Evolutionary conservation across 495 filamentous ascomycete species (phyloP).

Genomic region (Astrocystis sublimbata): DNA sequence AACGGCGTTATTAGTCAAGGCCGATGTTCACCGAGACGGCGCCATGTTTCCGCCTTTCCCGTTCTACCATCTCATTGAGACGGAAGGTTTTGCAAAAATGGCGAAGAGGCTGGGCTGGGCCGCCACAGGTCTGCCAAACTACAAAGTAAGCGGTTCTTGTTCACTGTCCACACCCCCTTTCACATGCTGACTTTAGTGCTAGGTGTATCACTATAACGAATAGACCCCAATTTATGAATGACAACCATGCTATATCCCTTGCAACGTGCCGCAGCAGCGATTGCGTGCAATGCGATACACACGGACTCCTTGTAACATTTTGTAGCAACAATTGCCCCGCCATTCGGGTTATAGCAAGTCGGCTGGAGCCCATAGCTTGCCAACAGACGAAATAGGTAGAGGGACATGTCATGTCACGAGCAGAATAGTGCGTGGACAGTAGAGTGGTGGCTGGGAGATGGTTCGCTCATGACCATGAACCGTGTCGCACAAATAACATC

Average conservation of each 20-base stretch:
- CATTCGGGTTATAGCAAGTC: neutral
- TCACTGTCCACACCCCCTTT: neutral
- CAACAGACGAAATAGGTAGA: neutral
- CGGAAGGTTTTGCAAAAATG: slow-evolving; percentile 98
- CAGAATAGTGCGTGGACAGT: slow-evolving; percentile 6
- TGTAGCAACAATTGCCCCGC: slow-evolving; percentile 19
- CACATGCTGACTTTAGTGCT: slow-evolving; percentile 30
- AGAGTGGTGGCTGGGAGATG: neutral
- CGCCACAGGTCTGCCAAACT: slow-evolving; percentile 86
- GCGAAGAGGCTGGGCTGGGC: slow-evolving; percentile 82
- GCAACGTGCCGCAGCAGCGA: slow-evolving; percentile 24
- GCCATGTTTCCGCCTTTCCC: slow-evolving; percentile 98
- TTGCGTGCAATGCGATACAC: slow-evolving; percentile 13
- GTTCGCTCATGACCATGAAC: neutral
- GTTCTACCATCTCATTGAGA: slow-evolving; percentile 96
- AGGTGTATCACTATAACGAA: slow-evolving; percentile 93
- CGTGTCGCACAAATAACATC: too few species aligned
- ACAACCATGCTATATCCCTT: slow-evolving; percentile 27
- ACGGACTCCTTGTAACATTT: slow-evolving; percentile 20
- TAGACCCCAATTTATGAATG: slow-evolving; percentile 50
- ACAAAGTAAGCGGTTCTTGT: slow-evolving; percentile 67
- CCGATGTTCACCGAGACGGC: slow-evolving; percentile 94
- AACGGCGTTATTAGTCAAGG: slow-evolving; percentile 91
- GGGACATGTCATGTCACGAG: neutral
- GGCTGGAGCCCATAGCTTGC: neutral